Conservation (phyloP, 441 rosid species). For the Breynia disticha region DNA sequence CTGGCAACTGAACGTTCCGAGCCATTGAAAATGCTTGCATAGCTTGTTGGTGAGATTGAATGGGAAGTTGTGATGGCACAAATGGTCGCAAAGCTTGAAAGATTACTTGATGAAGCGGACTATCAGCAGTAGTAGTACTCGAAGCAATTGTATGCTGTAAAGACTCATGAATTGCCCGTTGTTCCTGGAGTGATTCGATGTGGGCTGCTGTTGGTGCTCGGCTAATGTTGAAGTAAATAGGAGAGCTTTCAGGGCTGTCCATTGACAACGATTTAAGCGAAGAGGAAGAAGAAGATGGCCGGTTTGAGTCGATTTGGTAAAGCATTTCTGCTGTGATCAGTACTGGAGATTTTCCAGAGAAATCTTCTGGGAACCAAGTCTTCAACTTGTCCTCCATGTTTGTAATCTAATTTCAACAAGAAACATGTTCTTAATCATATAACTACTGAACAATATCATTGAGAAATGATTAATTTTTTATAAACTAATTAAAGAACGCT, state of each 20-base stretch:
- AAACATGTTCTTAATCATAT: background rate
- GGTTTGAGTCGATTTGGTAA: slow-evolving; percentile 22
- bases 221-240: slow-evolving; percentile 32
- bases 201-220: background rate
- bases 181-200: no score
- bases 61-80: slow-evolving; percentile 1
- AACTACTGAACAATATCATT: no score
- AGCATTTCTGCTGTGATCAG: slow-evolving; percentile 13
- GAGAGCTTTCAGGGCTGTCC: slow-evolving; percentile 54
- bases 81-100: no score
- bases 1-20: slow-evolving; percentile 29
- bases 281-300: slow-evolving; percentile 55
- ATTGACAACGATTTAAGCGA: slow-evolving; percentile 49
- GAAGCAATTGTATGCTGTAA: no score
- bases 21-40: slow-evolving; percentile 25
- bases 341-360: slow-evolving; percentile 24
- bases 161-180: no score
- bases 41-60: slow-evolving; percentile 21
- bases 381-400: slow-evolving; percentile 44
- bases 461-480: no score
- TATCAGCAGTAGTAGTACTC: no score
- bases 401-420: slow-evolving; percentile 21
- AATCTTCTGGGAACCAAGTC: slow-evolving; percentile 43
- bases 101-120: no score
- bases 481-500: background rate